Conservation (phyloP, 2,329 filamentous ascomycete genomes). For the Claviceps sp. region DNA sequence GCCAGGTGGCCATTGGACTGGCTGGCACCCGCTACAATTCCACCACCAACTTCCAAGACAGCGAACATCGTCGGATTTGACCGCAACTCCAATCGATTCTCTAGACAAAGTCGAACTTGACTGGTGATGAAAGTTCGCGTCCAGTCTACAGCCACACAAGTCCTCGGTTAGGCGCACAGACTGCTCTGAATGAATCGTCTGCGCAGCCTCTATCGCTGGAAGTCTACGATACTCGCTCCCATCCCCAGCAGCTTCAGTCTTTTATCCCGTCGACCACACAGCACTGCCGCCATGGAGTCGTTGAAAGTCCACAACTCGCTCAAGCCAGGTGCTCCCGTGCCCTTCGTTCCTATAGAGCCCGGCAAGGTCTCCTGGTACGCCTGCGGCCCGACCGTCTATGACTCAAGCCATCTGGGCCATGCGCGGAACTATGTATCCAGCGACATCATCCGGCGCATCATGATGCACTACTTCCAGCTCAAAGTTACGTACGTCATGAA, state of each 20-base stretch:
- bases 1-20: too few species aligned
- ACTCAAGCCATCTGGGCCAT: conserved; percentile 70
- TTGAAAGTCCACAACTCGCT: conserved; percentile 73
- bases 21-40: too few species aligned
- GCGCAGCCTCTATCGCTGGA: conserved; percentile 17
- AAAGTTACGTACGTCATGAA: conserved; percentile 85
- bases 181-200: conserved; percentile 23
- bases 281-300: conserved; percentile 32
- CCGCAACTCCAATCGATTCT: not conserved
- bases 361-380: conserved; percentile 74
- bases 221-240: conserved; percentile 14
- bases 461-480: conserved; percentile 73
- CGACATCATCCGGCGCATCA: conserved; percentile 73
- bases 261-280: conserved; percentile 19
- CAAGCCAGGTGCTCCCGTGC: conserved; percentile 54
- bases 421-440: conserved; percentile 84
- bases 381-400: conserved; percentile 78
- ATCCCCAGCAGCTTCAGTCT: conserved; percentile 14
- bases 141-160: conserved; percentile 6
- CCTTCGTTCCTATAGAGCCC: conserved; percentile 59
- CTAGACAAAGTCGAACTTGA: not conserved
- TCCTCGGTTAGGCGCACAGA: conserved; percentile 1
- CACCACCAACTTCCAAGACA: not conserved
- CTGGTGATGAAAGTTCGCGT: conserved; percentile 8
- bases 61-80: not conserved